Conservation (phyloP, 306 rosid species). For the Luffa acutangula region DNA sequence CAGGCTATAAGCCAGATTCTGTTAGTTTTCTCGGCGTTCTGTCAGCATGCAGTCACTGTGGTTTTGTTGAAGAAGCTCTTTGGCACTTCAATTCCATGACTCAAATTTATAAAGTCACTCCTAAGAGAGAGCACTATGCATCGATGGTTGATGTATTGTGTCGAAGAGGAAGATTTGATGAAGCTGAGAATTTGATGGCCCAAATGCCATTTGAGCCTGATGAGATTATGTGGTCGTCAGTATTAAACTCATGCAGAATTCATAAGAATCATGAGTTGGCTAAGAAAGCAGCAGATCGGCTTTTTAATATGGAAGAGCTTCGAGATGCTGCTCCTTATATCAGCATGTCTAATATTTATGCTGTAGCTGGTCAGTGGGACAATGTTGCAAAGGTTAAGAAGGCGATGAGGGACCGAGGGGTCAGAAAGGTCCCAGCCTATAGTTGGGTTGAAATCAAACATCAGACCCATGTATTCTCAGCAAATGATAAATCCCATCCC, state of each 20-base stretch:
- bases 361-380: constrained; percentile 83
- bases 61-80: constrained; percentile 71
- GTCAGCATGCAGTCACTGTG: constrained; percentile 85
- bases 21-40: constrained; percentile 72
- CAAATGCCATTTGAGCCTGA: constrained; percentile 75
- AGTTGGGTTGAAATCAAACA: constrained; percentile 86
- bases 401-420: constrained; percentile 76
- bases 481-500: constrained; percentile 54
- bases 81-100: constrained; percentile 53
- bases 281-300: constrained; percentile 55
- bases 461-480: constrained; percentile 57
- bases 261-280: constrained; percentile 74
- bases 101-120: constrained; percentile 33
- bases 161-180: constrained; percentile 52
- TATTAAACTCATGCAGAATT: constrained; percentile 77
- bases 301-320: constrained; percentile 57
- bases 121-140: constrained; percentile 68
- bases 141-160: constrained; percentile 70
- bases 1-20: constrained; percentile 66
- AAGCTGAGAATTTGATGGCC: constrained; percentile 64
- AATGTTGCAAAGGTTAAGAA: constrained; percentile 64
- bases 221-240: constrained; percentile 75
- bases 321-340: constrained; percentile 72
- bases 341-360: constrained; percentile 77
- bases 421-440: constrained; percentile 59